Evolutionary conservation across 2,329 filamentous ascomycete genomes (phyloP), one percentile per base, ranked within the genome.

Genomic region (Sporothrix sp.): DNA sequence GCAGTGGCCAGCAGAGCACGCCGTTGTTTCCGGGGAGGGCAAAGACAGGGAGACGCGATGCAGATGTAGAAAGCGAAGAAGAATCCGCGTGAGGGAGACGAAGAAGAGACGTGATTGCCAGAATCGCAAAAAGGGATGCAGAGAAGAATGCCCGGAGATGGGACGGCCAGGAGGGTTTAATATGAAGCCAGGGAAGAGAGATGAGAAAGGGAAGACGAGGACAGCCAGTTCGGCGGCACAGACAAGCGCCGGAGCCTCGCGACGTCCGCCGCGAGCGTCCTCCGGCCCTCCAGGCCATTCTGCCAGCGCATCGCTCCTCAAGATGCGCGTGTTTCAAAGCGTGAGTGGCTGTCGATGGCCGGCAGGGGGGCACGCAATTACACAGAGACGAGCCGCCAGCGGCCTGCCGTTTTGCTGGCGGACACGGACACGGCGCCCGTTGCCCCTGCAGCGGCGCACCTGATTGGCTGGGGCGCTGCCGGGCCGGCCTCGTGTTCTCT

Each of bases 341-440:
- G 59, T 33, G 61, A 58, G 45, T 61, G 61, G 60, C 54, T 56
- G 43, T 33, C 40, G 47, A 36, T 25, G 48, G 47, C 47, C 36
- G 13, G 36, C 23, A 14, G 28, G 25, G 33, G 48, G 37, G 21
- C 18, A n/a, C 23, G 7, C 16, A 30, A 20, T 21, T n/a, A 27
- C 14, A 18, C 35, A 39, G 25, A 28, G 7, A 23, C 36, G 36
- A 11, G 20, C 38, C n/a, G n/a, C n/a, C n/a, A n/a, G n/a, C n/a
- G n/a, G n/a, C n/a, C n/a, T n/a, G n/a, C n/a, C n/a, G n/a, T n/a
- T n/a, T n/a, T n/a, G 28, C 28, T 30, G 28, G n/a, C n/a, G n/a
- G n/a, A n/a, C n/a, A n/a, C n/a, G n/a, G n/a, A n/a, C n/a, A n/a
- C n/a, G n/a, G n/a, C n/a, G n/a, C n/a, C n/a, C n/a, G n/a, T n/a